These are phyloP conservation scores for Penicillium sumatraense DNA, from an alignment of 2,329 filamentous ascomycete species.

Conservation along the genomic window DNA sequence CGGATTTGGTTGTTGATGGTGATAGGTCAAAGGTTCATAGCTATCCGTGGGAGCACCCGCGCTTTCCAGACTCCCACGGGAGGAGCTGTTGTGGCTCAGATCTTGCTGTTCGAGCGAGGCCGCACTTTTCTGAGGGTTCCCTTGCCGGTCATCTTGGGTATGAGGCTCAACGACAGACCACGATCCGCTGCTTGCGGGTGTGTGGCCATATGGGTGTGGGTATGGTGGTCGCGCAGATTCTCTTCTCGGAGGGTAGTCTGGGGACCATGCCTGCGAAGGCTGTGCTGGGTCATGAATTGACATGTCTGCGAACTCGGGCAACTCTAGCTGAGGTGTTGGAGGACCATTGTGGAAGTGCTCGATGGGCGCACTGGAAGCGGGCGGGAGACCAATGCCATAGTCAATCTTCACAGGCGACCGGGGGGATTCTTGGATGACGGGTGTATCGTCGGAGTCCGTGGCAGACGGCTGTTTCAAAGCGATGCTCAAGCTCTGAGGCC, in stretches of 20 bases:
- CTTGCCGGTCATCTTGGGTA: constrained; percentile 27
- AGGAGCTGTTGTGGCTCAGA: constrained; percentile 36
- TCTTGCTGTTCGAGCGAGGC: constrained; percentile 32
- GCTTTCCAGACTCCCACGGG: constrained; percentile 43
- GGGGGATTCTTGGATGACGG: constrained; percentile 35
- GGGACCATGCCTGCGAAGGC: constrained; percentile 21
- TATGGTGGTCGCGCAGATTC: constrained; percentile 29
- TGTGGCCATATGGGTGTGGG: constrained; percentile 32
- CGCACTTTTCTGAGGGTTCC: constrained; percentile 22
- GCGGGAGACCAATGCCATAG: constrained; percentile 28
- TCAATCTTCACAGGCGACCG: constrained; percentile 42
- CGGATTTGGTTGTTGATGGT: constrained; percentile 52
- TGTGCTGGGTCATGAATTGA: constrained; percentile 29
- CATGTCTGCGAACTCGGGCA: constrained; percentile 31
- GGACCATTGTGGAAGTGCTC: constrained; percentile 31
- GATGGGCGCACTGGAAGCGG: constrained; percentile 33
- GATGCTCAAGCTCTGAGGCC: constrained; percentile 23
- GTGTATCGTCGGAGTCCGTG: constrained; percentile 23
- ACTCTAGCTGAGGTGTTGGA: constrained; percentile 27
- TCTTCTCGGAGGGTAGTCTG: constrained; percentile 28
- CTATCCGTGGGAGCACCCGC: constrained; percentile 35
- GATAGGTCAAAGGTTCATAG: constrained; percentile 56
- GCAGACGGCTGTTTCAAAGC: constrained; percentile 33
- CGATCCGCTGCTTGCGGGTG: constrained; percentile 39
- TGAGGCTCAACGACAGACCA: constrained; percentile 39